Conservation (phyloP, 2,329 filamentous ascomycete genomes). For the Fusarium humuli region DNA sequence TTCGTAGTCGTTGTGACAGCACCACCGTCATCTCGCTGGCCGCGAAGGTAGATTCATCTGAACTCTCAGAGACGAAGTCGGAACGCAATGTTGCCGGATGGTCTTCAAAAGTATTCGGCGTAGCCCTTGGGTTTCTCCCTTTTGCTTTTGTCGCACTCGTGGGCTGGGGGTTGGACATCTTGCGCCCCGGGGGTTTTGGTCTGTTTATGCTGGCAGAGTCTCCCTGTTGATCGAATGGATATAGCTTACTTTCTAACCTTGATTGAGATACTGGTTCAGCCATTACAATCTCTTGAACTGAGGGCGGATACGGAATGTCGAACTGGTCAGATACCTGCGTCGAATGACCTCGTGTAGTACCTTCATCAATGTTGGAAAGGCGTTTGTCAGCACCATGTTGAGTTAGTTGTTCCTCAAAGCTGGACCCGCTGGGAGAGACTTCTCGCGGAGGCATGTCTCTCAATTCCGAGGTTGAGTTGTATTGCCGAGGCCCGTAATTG, state of each 20-base stretch:
- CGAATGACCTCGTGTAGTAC: slow-evolving; percentile 23
- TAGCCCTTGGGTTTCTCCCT: slow-evolving; percentile 21
- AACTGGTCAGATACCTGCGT: slow-evolving; percentile 50
- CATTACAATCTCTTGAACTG: slow-evolving; percentile 26
- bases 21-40: neutral
- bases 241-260: slow-evolving; percentile 16
- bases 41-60: slow-evolving; percentile 12
- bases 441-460: slow-evolving; percentile 34
- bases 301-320: slow-evolving; percentile 50
- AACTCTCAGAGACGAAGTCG: slow-evolving; percentile 3
- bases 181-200: slow-evolving; percentile 43
- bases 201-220: neutral
- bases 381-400: slow-evolving; percentile 9
- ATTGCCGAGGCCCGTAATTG: slow-evolving; percentile 48
- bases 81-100: slow-evolving; percentile 8
- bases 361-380: slow-evolving; percentile 25
- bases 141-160: slow-evolving; percentile 31
- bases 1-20: slow-evolving; percentile 21
- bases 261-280: slow-evolving; percentile 11
- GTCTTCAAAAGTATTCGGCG: slow-evolving; percentile 7
- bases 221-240: neutral
- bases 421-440: slow-evolving; percentile 15
- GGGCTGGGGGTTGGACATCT: slow-evolving; percentile 49
- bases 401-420: slow-evolving; percentile 20
- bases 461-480: slow-evolving; percentile 50